These are phyloP conservation scores for Thalassiosira ordinaria DNA, from an alignment of 352 stramenopile genomes.

Conservation along the genomic window DNA sequence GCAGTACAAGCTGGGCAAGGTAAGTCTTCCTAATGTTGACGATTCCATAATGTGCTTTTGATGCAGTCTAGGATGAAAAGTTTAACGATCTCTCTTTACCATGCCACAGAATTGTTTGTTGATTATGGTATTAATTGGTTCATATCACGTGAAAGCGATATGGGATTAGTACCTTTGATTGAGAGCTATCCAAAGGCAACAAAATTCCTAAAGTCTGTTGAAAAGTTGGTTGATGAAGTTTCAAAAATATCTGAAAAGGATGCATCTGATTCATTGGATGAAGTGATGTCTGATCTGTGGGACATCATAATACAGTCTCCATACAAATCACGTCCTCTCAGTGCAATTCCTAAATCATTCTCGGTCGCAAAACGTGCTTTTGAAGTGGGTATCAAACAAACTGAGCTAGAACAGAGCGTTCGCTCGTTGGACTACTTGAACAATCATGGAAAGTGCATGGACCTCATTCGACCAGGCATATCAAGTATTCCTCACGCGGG, in stretches of 20 bases:
- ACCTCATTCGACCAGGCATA: conserved; percentile 52
- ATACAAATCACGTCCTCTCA: conserved; percentile 39
- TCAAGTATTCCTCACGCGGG: conserved; percentile 57
- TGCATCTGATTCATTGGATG: not conserved
- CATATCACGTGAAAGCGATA: conserved; percentile 31
- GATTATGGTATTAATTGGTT: conserved; percentile 60
- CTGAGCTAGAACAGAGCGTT: conserved; percentile 23
- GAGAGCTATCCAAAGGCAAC: conserved; percentile 35
- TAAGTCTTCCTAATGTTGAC: too few species aligned
- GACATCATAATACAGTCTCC: conserved; percentile 33
- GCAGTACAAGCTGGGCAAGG: conserved; percentile 47
- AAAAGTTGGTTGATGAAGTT: not conserved
- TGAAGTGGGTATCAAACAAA: conserved; percentile 23
- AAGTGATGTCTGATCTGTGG: conserved; percentile 27
- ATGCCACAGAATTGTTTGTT: conserved; percentile 75
- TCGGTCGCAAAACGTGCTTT: conserved; percentile 18
- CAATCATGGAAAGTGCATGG: conserved; percentile 67
- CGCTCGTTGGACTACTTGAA: conserved; percentile 52
- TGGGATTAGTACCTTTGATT: conserved; percentile 36
- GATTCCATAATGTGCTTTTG: too few species aligned
- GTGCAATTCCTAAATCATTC: conserved; percentile 35
- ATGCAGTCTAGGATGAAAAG: too few species aligned
- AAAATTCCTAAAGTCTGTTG: conserved; percentile 29
- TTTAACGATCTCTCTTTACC: too few species aligned
- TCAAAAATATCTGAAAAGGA: not conserved